A percentile compares a stretch with the other conserved stretches of the same genome.
These are phyloP conservation scores for Scutellaria barbata DNA, from an alignment of 257 asterid species.

Conservation along the genomic window DNA sequence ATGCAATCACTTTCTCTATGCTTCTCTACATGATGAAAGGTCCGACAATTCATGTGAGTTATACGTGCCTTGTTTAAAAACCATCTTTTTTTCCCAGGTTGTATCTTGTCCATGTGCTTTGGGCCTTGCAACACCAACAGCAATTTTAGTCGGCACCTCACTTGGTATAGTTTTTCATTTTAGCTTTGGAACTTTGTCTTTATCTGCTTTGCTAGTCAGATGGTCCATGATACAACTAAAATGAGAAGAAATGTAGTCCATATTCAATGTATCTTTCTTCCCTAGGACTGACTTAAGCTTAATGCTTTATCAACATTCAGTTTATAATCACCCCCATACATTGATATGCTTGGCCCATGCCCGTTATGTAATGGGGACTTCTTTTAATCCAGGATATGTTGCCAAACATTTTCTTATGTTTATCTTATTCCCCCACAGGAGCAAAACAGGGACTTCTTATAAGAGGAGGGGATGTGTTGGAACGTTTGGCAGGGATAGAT, in stretches of 20 bases:
- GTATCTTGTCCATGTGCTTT: conserved; percentile 99
- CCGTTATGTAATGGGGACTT: no score
- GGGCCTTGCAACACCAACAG: conserved; percentile 99
- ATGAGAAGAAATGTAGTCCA: neutral
- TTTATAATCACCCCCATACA: conserved; percentile 18
- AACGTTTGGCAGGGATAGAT: conserved; percentile 86
- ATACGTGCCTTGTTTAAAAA: conserved; percentile 22
- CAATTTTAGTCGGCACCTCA: conserved; percentile 96
- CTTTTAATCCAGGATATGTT: no score
- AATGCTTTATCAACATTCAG: conserved; percentile 19
- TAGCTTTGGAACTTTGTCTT: conserved; percentile 10
- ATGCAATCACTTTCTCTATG: conserved; percentile 4
- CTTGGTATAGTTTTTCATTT: conserved; percentile 63
- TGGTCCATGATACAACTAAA: neutral
- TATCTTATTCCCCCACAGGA: conserved; percentile 50
- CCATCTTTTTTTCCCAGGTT: conserved; percentile 58
- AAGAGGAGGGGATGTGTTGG: conserved; percentile 97
- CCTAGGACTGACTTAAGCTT: neutral
- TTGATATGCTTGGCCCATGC: conserved; percentile 5
- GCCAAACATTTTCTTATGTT: no score
- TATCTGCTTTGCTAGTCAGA: conserved; percentile 5
- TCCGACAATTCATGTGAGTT: conserved; percentile 28
- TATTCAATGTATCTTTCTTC: conserved; percentile 10
- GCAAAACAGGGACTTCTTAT: conserved; percentile 95
- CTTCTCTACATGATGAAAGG: conserved; percentile 19